These are phyloP conservation scores for Hibiscus tridactylites DNA, from an alignment of 345 rosid species.

Conservation along the genomic window DNA sequence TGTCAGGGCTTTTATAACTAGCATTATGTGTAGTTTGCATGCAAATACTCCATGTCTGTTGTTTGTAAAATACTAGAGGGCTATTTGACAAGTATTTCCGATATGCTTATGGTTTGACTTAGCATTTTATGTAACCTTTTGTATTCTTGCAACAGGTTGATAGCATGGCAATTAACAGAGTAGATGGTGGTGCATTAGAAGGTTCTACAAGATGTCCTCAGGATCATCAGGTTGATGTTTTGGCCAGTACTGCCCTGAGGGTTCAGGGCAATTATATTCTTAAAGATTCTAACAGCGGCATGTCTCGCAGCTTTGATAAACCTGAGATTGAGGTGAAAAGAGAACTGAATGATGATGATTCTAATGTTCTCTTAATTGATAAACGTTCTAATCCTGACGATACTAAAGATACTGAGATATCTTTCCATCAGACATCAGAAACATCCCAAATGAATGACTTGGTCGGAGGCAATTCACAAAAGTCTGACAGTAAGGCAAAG, in stretches of 20 bases:
- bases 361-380: conserved; percentile 17
- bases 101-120: neutral
- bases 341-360: conserved; percentile 26
- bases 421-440: conserved; percentile 23
- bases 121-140: conserved; percentile 5
- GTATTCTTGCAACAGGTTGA: conserved; percentile 36
- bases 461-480: conserved; percentile 26
- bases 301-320: conserved; percentile 19
- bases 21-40: neutral
- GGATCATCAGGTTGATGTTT: conserved; percentile 28
- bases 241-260: conserved; percentile 22
- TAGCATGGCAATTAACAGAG: conserved; percentile 18
- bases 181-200: conserved; percentile 23
- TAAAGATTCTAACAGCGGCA: conserved; percentile 20
- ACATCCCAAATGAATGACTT: conserved; percentile 26
- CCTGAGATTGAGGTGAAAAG: conserved; percentile 26
- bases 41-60: neutral
- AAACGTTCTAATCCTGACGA: conserved; percentile 30
- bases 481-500: conserved; percentile 28
- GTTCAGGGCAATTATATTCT: conserved; percentile 25
- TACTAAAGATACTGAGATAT: conserved; percentile 23
- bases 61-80: neutral
- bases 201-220: conserved; percentile 27
- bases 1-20: neutral
- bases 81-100: neutral